Conservation (phyloP, 2,329 filamentous ascomycete species). For the Fulvia fulva region DNA sequence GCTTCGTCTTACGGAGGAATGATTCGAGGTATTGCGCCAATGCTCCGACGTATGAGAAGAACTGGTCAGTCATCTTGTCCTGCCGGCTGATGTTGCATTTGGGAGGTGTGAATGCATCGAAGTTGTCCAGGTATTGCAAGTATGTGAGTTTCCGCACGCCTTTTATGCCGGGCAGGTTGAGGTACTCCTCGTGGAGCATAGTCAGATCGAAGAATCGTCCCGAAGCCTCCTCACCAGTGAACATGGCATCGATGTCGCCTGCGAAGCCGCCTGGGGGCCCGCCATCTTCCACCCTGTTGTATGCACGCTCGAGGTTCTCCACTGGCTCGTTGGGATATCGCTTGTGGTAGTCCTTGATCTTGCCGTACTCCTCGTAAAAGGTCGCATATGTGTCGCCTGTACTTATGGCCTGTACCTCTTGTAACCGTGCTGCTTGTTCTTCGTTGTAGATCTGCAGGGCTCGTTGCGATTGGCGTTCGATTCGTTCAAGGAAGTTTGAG, state of each 20-base stretch:
- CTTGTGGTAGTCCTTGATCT: conserved; percentile 82
- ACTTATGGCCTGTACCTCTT: conserved; percentile 79
- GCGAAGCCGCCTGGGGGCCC: conserved; percentile 40
- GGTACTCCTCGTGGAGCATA: conserved; percentile 75
- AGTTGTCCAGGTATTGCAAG: conserved; percentile 85
- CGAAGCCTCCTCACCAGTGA: conserved; percentile 91
- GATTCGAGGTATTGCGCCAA: conserved; percentile 79
- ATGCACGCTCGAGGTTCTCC: conserved; percentile 90
- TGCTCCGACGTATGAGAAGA: conserved; percentile 82
- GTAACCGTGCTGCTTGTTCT: conserved; percentile 63
- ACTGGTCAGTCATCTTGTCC: conserved; percentile 87
- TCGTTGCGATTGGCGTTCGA: conserved; percentile 77
- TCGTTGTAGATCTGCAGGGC: conserved; percentile 83
- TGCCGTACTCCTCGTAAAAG: conserved; percentile 80
- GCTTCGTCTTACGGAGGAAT: conserved; percentile 79
- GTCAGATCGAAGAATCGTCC: conserved; percentile 91
- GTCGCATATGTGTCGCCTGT: conserved; percentile 83
- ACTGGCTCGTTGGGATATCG: conserved; percentile 91
- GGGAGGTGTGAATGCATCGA: conserved; percentile 78
- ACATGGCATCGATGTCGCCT: conserved; percentile 78
- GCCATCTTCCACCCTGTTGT: conserved; percentile 67
- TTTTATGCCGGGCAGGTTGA: conserved; percentile 85
- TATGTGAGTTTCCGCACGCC: conserved; percentile 65
- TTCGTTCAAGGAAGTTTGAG: conserved; percentile 77
- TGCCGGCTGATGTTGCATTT: conserved; percentile 68